Percentiles rank a stretch among this genome's conserved stretches.
phyloP scores from a whole-genome alignment of 129 eudicot species.

The Dittrichia graveolens region DNA sequence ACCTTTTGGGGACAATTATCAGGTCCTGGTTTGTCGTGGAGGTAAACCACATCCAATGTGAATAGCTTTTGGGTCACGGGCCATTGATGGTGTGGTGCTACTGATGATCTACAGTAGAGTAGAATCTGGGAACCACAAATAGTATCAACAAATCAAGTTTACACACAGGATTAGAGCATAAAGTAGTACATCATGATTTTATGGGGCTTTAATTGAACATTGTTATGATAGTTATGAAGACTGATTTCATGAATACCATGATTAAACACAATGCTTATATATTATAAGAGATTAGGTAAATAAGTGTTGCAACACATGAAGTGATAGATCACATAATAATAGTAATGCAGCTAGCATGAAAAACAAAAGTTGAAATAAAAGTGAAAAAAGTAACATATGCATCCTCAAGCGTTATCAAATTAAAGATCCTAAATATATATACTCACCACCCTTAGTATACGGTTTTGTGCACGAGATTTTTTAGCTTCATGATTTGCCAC shows the following conservation, averaged over 20 bases:
- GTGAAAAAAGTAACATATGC: conserved; percentile 8
- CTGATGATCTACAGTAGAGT: conserved; percentile 85
- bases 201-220: too few relatives aligned
- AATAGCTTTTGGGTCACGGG: conserved; percentile 68
- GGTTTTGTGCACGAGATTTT: conserved; percentile 84
- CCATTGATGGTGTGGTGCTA: conserved; percentile 70
- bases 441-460: conserved; percentile 92
- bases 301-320: neutral
- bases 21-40: conserved; percentile 91
- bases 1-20: conserved; percentile 97
- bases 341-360: neutral
- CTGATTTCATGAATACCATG: neutral
- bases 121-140: conserved; percentile 55
- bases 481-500: conserved; percentile 92
- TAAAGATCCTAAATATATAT: neutral
- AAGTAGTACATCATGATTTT: too few relatives aligned
- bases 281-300: neutral
- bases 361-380: neutral
- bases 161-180: too few relatives aligned
- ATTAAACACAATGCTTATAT: neutral
- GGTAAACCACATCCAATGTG: conserved; percentile 88
- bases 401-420: neutral
- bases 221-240: neutral
- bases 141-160: neutral
- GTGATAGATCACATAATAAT: neutral